Base-by-base conservation (phyloP, 768 basidiomycete species). In the Daedaleopsis sinensis region DNA sequence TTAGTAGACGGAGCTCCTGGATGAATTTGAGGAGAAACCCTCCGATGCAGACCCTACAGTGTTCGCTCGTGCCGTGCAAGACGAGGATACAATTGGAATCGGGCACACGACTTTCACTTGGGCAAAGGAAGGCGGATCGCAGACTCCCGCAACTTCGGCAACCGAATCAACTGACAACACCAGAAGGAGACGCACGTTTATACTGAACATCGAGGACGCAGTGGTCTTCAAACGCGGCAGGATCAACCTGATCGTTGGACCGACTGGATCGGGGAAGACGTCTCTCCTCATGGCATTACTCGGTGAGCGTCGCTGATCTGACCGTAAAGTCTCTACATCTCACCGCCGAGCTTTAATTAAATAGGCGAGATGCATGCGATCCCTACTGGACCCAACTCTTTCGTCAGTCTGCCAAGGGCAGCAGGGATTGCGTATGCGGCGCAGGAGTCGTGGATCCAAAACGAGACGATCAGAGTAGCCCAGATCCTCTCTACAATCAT, bases 381-480 rank as follows among this genome's bases (percentile, higher is more conserved):
- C 5, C 81, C 79, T 1, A 73, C 76, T 11, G 71, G 74, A 11
- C 77, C 82, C 1, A 80, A 82, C 46, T 85, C 89, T 0, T 89
- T 84, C 81, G 90, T 81, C 71, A 85, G 84, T 63, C 81, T 94
- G 11, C 9, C 92, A 15, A 71, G 82, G 16, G 65, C 71, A 10
- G 74, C 72, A 3, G 81, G 81, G 4, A 80, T 94, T 38, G 85
- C 90, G 2, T 93, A 90, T 69, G 88, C 88, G 7, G 86, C 88
- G 4, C 93, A 95, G 70, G 90, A 92, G 68, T 84, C 88, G 5
- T 95, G 91, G 91, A 85, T 93, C 3, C 82, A 87, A 70, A 92
- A 90, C 63, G 88, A 88, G 55, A 91, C 89, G 0, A 89, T 91
- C 52, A 78, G 75, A 68, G 86, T 84, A 73, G 91, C 24, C 78